Conservation (phyloP, 495 filamentous ascomycete species). For the Geoglossum glabrum region DNA sequence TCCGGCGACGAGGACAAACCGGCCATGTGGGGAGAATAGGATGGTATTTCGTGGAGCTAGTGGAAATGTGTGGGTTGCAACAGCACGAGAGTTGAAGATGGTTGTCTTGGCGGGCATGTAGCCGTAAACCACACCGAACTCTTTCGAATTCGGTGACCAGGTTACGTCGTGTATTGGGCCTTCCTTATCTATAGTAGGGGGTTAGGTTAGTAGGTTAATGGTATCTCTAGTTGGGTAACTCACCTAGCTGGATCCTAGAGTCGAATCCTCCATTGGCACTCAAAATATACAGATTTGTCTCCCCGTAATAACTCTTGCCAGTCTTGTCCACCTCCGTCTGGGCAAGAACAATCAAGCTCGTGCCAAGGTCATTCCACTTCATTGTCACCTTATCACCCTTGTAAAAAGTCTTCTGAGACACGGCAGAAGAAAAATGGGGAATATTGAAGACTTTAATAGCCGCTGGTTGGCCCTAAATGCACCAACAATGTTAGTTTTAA, state of each 20-base stretch:
- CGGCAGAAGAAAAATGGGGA: conserved; percentile 54
- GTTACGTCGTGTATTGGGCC: conserved; percentile 94
- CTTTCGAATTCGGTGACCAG: conserved; percentile 93
- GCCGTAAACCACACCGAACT: conserved; percentile 92
- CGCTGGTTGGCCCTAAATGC: conserved; percentile 41
- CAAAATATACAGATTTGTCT: conserved; percentile 90
- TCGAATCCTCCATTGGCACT: conserved; percentile 85
- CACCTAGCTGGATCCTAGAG: conserved; percentile 67
- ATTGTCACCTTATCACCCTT: conserved; percentile 97
- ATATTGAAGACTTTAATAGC: conserved; percentile 87
- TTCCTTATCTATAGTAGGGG: conserved; percentile 53
- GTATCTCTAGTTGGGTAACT: conserved; percentile 1
- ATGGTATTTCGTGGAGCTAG: conserved; percentile 85
- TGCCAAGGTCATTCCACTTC: conserved; percentile 89
- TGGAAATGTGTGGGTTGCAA: conserved; percentile 61
- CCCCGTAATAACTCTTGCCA: conserved; percentile 96
- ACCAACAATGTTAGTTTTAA: neutral
- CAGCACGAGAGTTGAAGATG: conserved; percentile 76
- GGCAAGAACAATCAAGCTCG: conserved; percentile 79
- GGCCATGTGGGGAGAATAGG: conserved; percentile 79
- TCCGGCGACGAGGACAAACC: conserved; percentile 81
- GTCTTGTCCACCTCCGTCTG: conserved; percentile 97
- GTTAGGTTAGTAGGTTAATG: neutral
- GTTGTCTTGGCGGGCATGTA: conserved; percentile 97
- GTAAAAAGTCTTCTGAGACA: conserved; percentile 97